Base-by-base conservation (phyloP, 2,329 filamentous ascomycete genomes). In the Fusarium chlamydosporum region DNA sequence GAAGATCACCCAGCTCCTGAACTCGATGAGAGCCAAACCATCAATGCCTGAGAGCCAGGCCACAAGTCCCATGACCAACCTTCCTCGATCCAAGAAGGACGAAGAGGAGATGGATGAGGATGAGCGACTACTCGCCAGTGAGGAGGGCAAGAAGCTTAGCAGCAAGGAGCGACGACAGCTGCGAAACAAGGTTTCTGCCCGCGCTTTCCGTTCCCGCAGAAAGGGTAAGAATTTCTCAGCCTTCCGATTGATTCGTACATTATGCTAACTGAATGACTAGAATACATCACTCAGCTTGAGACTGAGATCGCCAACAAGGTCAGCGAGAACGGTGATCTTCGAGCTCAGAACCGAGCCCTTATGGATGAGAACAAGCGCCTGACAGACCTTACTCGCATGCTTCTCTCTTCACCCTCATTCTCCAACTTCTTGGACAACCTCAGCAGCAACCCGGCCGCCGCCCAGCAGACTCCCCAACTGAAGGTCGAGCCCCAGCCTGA, bases 21-120 rank as follows among this genome's bases (percentile, higher is more conserved):
- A 95, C 81, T 93, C 94, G 55, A 97, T 98, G 91, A 90, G 94
- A 72, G 89, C 93, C 71, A 93, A 92, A 79, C 84, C 87, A 15
- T 80, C 83, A 8, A 82, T 85, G 6, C 80, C 83, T 16, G 85
- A 88, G 15, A 80, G 83, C 27, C 65, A 75, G 33, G 60, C 67
- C 26, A 68, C 75, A 31, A 83, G 87, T 48, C 83, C 86, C 27
- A 79, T 90, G n/a, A 84, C 89, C 57, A 91, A 93, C 77, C 87
- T 93, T 72, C 85, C 91, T 50, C 91, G 90, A 68, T 82, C 88
- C 67, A 94, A 91, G 86, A 98, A 98, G 85, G 94, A 97, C 43
- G 94, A 98, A 75, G 94, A 97, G 66, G 95, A 98, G 54, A 98
- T 99, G 95, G 96, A 99, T 74, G 95, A 97, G 79, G 96, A 98